Evolutionary conservation across 805 yeast genomes (phyloP), one percentile per base, ranked within the genome.

Genomic region (Pichia heedii): DNA sequence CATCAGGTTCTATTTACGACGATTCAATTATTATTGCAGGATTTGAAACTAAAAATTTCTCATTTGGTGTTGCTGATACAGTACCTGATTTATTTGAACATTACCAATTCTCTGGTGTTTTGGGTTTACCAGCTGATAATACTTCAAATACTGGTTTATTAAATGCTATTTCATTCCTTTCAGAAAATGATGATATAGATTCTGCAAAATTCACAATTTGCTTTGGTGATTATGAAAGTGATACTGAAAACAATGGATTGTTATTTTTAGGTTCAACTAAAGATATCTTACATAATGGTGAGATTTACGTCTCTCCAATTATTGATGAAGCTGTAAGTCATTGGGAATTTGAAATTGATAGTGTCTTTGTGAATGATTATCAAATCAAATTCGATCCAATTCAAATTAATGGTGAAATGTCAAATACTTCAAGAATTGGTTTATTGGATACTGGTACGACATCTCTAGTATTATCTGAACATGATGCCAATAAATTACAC

Each of bases 401-500:
- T 21, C 21, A 42, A n/a, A 43, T 55, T 24, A 45, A 50, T 22
- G 43, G 43, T 19, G 13, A 19, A 4, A 37, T 48, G 15, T 48
- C 60, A 3, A 49, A 55, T 29, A 43, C 33, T 19, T 50, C 60
- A n/a, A 62, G 74, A 54, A 47, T 56, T 4, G 79, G 77, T 7
- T 66, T 79, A 24, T 63, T 80, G 19, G 87, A 80, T 56, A 74
- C 82, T 7, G 87, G 86, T 20, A 79, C 86, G 3, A 79, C 85
- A 0, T 72, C 81, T 3, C 58, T 80, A 22, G 74, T 76, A 3
- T 58, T 78, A 36, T 77, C 83, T 6, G 58, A 70, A 12, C 62
- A 57, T 21, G 85, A 80, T 53, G 84, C 85, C 2, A 45, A 67
- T 34, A 62, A 49, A 20, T 43, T 79, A 15, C 85, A 80, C 54